Evolutionary conservation across 345 rosid genomes (phyloP).

Genomic region (Ailanthus altissimus): DNA sequence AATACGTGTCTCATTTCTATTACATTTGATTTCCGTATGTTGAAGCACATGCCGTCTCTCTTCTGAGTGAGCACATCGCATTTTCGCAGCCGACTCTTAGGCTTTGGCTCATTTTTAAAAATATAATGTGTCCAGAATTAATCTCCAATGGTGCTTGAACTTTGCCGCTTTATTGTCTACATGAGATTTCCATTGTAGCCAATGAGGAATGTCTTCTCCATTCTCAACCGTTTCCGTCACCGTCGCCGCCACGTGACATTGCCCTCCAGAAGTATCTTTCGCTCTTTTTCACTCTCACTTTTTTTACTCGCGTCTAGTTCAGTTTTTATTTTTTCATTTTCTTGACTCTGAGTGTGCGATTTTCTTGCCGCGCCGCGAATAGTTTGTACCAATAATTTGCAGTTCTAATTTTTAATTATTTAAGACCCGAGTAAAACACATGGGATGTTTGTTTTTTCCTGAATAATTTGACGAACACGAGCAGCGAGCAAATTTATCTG

Average conservation of each 20-base stretch:
- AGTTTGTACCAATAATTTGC: not conserved
- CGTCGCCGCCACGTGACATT: slow-evolving; percentile 50
- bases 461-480: not conserved
- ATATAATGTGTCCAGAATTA: slow-evolving; percentile 29
- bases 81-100: not conserved
- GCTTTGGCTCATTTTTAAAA: slow-evolving; percentile 46
- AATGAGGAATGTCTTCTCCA: slow-evolving; percentile 66
- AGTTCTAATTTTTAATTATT: not conserved
- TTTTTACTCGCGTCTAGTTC: too few species aligned
- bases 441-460: not conserved
- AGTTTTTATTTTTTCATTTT: not conserved
- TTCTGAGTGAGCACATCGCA: not conserved
- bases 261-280: slow-evolving; percentile 37
- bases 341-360: not conserved
- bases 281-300: not conserved
- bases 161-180: slow-evolving; percentile 9
- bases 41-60: not conserved
- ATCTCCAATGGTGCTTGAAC: slow-evolving; percentile 21
- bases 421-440: not conserved
- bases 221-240: slow-evolving; percentile 58
- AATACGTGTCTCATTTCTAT: slow-evolving; percentile 32
- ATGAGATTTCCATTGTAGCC: slow-evolving; percentile 26
- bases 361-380: not conserved
- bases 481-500: not conserved
- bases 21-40: too few species aligned